These are phyloP conservation scores for Colletotrichum sublineola DNA, from an alignment of 2,329 filamentous ascomycete species.

Conservation along the genomic window DNA sequence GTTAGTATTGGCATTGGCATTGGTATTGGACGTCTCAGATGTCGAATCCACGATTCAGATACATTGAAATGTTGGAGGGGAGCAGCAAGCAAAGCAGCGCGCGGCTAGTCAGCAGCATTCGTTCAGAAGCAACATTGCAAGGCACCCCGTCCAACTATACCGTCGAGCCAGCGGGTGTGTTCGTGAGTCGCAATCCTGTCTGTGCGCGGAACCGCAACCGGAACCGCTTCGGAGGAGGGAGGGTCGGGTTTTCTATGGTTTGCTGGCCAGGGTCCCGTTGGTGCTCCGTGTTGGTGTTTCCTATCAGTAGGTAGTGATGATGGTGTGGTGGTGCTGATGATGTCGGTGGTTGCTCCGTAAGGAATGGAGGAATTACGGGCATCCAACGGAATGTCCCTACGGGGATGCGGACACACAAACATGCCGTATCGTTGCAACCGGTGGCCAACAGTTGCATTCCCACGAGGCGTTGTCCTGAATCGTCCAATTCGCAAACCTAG, in stretches of 20 bases:
- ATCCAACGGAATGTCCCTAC: constrained; percentile 28
- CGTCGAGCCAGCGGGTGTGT: constrained; percentile 10
- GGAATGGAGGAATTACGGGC: constrained; percentile 39
- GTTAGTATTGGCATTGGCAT: constrained; percentile 10
- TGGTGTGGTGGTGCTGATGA: constrained; percentile 21
- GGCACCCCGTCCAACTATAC: constrained; percentile 6
- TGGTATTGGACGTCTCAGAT: constrained; percentile 26
- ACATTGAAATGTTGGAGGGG: constrained; percentile 34
- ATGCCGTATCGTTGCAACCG: constrained; percentile 35
- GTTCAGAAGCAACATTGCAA: constrained; percentile 15
- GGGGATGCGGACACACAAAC: not conserved
- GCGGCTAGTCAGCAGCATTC: constrained; percentile 24
- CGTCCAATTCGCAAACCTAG: constrained; percentile 27
- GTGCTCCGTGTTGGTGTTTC: not conserved
- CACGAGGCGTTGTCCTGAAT: constrained; percentile 33
- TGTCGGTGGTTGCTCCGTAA: constrained; percentile 28
- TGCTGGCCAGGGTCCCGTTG: not conserved
- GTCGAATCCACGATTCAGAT: constrained; percentile 28
- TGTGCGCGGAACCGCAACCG: constrained; percentile 2
- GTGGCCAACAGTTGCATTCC: constrained; percentile 33
- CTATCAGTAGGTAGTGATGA: not conserved
- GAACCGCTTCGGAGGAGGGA: not conserved
- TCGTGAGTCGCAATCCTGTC: constrained; percentile 29
- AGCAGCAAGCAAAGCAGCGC: not conserved
- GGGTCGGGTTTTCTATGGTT: not conserved